Evolutionary conservation across 1,139 yeast species (phyloP).

Genomic region (Meyerozyma guilliermondii): DNA sequence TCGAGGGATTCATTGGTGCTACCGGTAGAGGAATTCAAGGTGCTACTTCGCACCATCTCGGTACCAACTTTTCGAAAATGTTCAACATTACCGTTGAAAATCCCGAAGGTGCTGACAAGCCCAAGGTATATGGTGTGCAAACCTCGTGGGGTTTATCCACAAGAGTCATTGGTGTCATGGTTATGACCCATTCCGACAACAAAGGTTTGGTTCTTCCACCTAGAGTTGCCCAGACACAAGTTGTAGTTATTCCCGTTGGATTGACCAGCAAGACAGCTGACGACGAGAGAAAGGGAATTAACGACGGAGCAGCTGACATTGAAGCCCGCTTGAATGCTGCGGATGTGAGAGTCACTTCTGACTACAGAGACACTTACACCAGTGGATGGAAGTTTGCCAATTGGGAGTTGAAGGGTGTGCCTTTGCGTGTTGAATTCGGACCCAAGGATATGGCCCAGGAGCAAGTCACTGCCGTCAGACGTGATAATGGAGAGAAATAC

Average conservation of each 20-base stretch:
- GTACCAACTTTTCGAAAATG: slow-evolving; percentile 98
- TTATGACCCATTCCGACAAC: slow-evolving; percentile 97
- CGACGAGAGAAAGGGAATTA: slow-evolving; percentile 67
- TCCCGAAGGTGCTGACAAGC: slow-evolving; percentile 85
- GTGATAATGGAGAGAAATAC: slow-evolving; percentile 80
- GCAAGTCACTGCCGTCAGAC: slow-evolving; percentile 85
- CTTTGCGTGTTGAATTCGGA: slow-evolving; percentile 90
- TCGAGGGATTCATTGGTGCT: slow-evolving; percentile 95
- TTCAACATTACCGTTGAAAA: slow-evolving; percentile 92
- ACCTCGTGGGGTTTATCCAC: slow-evolving; percentile 99
- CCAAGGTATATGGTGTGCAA: slow-evolving; percentile 86
- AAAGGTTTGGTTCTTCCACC: slow-evolving; percentile 98
- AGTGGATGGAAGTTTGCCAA: slow-evolving; percentile 99
- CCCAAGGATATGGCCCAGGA: slow-evolving; percentile 85
- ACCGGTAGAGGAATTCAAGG: slow-evolving; percentile 99
- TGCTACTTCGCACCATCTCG: slow-evolving; percentile 96
- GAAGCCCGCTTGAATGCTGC: slow-evolving; percentile 52
- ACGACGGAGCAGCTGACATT: slow-evolving; percentile 62
- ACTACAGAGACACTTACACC: slow-evolving; percentile 88
- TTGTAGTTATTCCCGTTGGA: slow-evolving; percentile 92
- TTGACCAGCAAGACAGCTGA: slow-evolving; percentile 80
- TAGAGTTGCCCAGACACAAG: slow-evolving; percentile 89
- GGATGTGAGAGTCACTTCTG: slow-evolving; percentile 75
- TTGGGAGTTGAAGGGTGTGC: slow-evolving; percentile 95
- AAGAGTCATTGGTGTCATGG: slow-evolving; percentile 98